Conservation (phyloP, 345 rosid species). For the Arabis alpina region DNA sequence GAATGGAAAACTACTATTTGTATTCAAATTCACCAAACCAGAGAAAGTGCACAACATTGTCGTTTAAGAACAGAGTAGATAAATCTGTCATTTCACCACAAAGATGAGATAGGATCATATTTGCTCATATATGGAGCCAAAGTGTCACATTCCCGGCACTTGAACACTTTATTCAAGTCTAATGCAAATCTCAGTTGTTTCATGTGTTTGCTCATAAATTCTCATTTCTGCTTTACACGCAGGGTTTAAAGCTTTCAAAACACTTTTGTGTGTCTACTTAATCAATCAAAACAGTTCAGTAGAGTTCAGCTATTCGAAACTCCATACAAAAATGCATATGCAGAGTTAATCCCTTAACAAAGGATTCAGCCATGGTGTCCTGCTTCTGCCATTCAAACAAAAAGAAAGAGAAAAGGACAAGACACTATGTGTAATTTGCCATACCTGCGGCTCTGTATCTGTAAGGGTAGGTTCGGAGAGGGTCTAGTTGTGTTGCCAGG, state of each 20-base stretch:
- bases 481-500: conserved; percentile 84
- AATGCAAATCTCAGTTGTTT: conserved; percentile 10
- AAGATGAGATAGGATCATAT: background rate
- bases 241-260: background rate
- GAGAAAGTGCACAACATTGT: background rate
- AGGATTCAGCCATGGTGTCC: background rate
- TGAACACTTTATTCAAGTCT: background rate
- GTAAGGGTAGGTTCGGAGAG: conserved; percentile 95
- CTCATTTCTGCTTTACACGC: conserved; percentile 1
- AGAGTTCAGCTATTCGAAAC: no score
- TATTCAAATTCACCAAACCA: conserved; percentile 5
- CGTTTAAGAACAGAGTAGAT: background rate
- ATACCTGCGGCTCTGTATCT: conserved; percentile 97
- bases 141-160: background rate
- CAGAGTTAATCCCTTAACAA: background rate
- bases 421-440: conserved; percentile 10
- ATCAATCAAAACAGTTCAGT: no score
- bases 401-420: background rate
- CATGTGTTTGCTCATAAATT: background rate
- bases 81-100: background rate
- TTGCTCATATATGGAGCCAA: background rate
- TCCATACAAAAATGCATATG: background rate
- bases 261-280: background rate
- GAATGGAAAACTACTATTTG: background rate
- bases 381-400: conserved; percentile 8